phyloP scores from a whole-genome alignment of 2,329 filamentous ascomycete genomes.

The Paecilomyces niveus region DNA sequence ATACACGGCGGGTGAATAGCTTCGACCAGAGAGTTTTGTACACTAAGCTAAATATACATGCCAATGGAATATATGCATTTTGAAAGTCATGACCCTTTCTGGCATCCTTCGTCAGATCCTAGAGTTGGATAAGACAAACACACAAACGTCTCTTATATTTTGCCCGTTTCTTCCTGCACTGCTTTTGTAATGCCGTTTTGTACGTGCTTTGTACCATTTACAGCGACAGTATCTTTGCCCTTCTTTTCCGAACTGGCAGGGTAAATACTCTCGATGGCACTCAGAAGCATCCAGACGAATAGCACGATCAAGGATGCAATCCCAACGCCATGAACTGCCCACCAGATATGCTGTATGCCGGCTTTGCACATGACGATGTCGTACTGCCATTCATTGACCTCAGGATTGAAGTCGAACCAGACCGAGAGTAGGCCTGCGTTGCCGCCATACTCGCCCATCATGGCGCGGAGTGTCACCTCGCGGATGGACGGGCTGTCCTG shows the following conservation, averaged over 20 bases:
- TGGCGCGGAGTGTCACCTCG: conserved; percentile 89
- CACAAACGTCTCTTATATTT: not conserved
- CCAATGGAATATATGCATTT: too few relatives aligned
- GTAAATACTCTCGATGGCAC: not conserved
- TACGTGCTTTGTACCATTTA: not conserved
- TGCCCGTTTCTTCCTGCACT: not conserved
- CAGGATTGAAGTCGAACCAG: conserved; percentile 68
- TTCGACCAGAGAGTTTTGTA: too few relatives aligned
- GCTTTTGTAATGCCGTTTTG: not conserved
- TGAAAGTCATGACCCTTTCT: too few relatives aligned
- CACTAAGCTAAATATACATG: too few relatives aligned
- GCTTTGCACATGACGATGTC: conserved; percentile 72
- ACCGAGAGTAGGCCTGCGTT: conserved; percentile 81
- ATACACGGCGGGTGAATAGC: too few relatives aligned
- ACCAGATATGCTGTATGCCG: conserved; percentile 90
- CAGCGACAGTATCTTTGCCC: not conserved
- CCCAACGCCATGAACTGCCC: conserved; percentile 74
- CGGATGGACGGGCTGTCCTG: conserved; percentile 47
- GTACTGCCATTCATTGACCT: conserved; percentile 66
- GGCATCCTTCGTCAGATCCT: too few relatives aligned
- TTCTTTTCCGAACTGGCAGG: not conserved
- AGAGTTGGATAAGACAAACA: too few relatives aligned
- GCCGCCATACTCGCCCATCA: conserved; percentile 97
- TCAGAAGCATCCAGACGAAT: conserved; percentile 10
- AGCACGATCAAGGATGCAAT: conserved; percentile 39